Percentiles rank a stretch among this genome's conserved stretches.
These are phyloP conservation scores for Claviceps quebecensis DNA, from an alignment of 2,329 filamentous ascomycete species.

Conservation along the genomic window DNA sequence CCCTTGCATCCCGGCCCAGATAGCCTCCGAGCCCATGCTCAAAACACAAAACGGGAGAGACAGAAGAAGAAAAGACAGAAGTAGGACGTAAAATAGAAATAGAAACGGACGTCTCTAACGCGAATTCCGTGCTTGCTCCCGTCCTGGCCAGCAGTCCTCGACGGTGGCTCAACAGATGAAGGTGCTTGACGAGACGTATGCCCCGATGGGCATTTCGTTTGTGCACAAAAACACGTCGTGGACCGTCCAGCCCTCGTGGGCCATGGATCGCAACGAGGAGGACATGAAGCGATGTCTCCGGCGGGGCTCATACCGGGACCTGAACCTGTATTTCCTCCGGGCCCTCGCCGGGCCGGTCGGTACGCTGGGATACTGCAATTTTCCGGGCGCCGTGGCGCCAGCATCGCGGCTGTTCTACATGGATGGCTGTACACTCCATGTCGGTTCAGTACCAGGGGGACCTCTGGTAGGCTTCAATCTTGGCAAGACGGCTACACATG, in stretches of 20 bases:
- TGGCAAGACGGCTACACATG: background rate
- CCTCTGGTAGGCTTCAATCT: background rate
- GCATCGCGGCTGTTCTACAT: background rate
- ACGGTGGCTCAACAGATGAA: constrained; percentile 21
- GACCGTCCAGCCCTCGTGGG: constrained; percentile 32
- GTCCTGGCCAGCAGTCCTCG: background rate
- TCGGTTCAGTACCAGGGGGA: background rate
- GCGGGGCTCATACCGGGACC: constrained; percentile 23
- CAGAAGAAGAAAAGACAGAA: background rate
- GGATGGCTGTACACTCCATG: background rate
- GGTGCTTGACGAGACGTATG: constrained; percentile 29
- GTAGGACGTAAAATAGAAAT: background rate
- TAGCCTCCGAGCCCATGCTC: too few species aligned
- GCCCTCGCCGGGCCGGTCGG: background rate
- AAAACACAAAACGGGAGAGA: too few species aligned
- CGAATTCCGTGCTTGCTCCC: too few species aligned
- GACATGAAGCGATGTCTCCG: constrained; percentile 29
- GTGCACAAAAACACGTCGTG: constrained; percentile 25
- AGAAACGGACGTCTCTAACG: background rate
- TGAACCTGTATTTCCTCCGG: constrained; percentile 33
- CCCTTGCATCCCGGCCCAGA: too few species aligned
- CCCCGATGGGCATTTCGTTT: constrained; percentile 28
- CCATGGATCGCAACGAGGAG: constrained; percentile 20
- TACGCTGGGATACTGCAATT: constrained; percentile 1
- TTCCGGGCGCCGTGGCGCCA: background rate